Conservation (phyloP, 352 stramenopile genomes). For the Globisporangium abappressorium region DNA sequence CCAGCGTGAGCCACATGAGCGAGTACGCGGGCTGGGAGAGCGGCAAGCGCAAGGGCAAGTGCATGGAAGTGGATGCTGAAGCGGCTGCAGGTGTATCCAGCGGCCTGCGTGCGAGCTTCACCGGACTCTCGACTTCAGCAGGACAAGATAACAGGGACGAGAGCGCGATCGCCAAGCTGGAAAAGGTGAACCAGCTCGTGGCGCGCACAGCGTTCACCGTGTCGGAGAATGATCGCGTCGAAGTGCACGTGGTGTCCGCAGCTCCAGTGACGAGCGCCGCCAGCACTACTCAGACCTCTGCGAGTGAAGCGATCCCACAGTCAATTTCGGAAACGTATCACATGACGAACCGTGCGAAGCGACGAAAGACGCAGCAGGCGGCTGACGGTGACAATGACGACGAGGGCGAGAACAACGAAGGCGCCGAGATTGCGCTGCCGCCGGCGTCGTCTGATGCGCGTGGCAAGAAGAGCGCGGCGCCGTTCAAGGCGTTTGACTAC, state of each 20-base stretch:
- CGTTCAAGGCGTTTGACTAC: conserved; percentile 57
- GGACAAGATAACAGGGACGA: background rate
- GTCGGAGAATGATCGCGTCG: conserved; percentile 35
- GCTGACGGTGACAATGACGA: conserved; percentile 7
- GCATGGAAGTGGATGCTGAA: background rate
- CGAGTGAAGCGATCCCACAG: conserved; percentile 34
- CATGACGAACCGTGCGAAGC: conserved; percentile 63
- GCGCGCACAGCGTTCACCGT: conserved; percentile 55
- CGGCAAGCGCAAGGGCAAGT: conserved; percentile 52
- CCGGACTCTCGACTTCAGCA: background rate
- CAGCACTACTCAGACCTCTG: conserved; percentile 16
- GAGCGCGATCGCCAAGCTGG: conserved; percentile 27
- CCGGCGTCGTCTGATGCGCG: background rate
- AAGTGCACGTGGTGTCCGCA: conserved; percentile 7
- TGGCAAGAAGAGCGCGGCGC: conserved; percentile 9
- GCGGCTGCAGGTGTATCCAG: background rate
- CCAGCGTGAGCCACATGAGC: conserved; percentile 26
- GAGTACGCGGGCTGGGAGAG: conserved; percentile 58
- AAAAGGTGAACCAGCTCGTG: conserved; percentile 61
- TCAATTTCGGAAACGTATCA: conserved; percentile 80
- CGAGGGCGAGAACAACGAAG: conserved; percentile 6
- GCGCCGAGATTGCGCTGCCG: conserved; percentile 5
- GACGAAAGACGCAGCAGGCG: conserved; percentile 39
- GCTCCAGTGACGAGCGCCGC: conserved; percentile 2
- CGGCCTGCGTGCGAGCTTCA: conserved; percentile 18